A percentile compares a stretch with the other conserved stretches of the same genome.
These are phyloP conservation scores for Heliamphora pulchella DNA, from an alignment of 179 eudicot species.

Conservation along the genomic window DNA sequence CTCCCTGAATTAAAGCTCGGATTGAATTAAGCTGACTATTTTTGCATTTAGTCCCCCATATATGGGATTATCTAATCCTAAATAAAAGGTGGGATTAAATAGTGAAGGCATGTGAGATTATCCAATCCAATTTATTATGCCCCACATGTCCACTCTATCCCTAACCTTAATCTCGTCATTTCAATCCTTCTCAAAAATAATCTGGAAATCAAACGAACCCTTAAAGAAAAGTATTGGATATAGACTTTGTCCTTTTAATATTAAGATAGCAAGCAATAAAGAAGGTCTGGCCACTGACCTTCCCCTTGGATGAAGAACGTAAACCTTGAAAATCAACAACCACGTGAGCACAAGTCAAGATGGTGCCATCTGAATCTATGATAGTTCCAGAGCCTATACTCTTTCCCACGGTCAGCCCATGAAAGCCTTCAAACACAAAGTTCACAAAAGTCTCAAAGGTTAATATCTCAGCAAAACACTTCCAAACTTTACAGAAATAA, in stretches of 20 bases:
- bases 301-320: conserved; percentile 54
- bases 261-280: neutral
- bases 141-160: too few species aligned
- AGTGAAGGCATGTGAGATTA: too few species aligned
- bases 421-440: conserved; percentile 37
- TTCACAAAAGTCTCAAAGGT: neutral
- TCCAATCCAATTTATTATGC: too few species aligned
- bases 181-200: too few species aligned
- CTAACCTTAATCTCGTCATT: too few species aligned
- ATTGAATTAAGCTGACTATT: too few species aligned
- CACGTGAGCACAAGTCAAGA: conserved; percentile 87
- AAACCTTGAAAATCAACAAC: conserved; percentile 66
- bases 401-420: conserved; percentile 60
- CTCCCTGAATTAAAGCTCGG: too few species aligned
- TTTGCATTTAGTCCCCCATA: too few species aligned
- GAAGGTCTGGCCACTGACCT: conserved; percentile 36
- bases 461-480: conserved; percentile 6
- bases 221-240: neutral
- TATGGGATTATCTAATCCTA: too few species aligned
- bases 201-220: too few species aligned
- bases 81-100: too few species aligned
- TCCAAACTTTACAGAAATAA: neutral
- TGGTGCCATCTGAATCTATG: conserved; percentile 83
- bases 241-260: neutral
- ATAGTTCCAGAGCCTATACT: conserved; percentile 91